Percentiles rank a stretch among this genome's conserved stretches.
phyloP scores from a whole-genome alignment of 2,329 filamentous ascomycete species.

The Phyllosticta ampelicida region DNA sequence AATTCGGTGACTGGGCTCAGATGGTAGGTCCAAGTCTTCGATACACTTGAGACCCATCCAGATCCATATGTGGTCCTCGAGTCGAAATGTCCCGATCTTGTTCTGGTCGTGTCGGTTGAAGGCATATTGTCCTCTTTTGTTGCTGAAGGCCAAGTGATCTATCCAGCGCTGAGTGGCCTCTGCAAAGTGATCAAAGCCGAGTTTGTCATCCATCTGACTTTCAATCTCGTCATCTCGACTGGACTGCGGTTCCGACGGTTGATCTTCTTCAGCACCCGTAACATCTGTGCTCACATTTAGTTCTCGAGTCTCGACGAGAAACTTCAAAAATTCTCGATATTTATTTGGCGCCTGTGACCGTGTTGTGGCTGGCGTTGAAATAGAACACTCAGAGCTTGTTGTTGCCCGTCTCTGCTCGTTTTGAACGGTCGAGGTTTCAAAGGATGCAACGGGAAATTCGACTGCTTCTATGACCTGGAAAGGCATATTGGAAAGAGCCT shows the following conservation, averaged over 20 bases:
- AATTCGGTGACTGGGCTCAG: background rate
- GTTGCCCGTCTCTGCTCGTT: no score
- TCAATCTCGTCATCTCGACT: no score
- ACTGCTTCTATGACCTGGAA: slow-evolving; percentile 8
- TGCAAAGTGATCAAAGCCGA: no score
- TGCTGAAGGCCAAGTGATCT: background rate
- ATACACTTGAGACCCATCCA: slow-evolving; percentile 6
- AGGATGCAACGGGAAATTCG: no score
- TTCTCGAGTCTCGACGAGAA: background rate
- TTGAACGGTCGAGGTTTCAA: no score
- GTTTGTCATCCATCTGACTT: no score
- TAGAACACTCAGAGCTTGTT: no score
- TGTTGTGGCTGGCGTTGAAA: no score
- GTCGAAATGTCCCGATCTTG: background rate
- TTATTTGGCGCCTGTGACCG: no score
- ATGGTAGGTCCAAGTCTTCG: background rate
- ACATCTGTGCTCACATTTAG: background rate
- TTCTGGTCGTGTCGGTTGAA: background rate
- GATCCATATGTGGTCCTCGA: slow-evolving; percentile 9
- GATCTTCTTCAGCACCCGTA: background rate
- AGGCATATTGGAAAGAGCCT: slow-evolving; percentile 2
- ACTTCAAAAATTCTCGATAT: background rate
- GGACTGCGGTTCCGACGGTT: no score
- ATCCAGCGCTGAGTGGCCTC: background rate
- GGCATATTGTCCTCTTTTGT: background rate